Evolutionary conservation across 768 basidiomycete genomes (phyloP), one percentile per base, ranked within the genome.

Genomic region (Boletus insuetus): DNA sequence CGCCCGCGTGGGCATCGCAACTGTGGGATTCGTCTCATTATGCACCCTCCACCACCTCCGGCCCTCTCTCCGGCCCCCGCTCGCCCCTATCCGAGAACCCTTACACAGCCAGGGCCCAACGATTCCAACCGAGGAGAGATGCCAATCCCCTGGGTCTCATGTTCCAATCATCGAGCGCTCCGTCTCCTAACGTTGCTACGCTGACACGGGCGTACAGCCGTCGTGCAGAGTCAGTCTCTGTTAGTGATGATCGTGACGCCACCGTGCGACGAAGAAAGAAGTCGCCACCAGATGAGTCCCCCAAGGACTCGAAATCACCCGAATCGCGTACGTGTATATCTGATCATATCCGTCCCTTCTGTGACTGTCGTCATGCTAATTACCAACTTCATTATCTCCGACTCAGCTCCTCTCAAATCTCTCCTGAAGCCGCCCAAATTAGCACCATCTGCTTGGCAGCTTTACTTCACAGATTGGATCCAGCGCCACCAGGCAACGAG

Each of bases 391-490:
- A 50, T 66, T 65, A 69, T 64, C 55, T 56, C 69, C 67, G 62
- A 47, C 69, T 54, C 71, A 87, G 87, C 78, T 37, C 82, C 82
- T 44, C 74, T 82, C 52, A 94, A 89, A 73, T 94, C 94, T 39
- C 73, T 84, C 12, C 77, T 97, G 54, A 85, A 86, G 41, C 93
- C 91, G 19, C 94, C 94, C 46, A 94, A 94, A 75, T 81, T 94
- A 63, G 91, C 94, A 7, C 92, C 91, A 5, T 94, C 92, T 4
- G 91, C 94, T 51, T 97, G 94, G 94, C 94, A 97, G 72, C 81
- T 97, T 42, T 97, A 93, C 73, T 96, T 97, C 69, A 93, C 93
- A 22, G 92, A 96, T 68, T 94, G 91, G 85, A 94, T 97, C 59
- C 89, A 92, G 69, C 82, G 83, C 64, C 88, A 91, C 69, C 89